These are phyloP conservation scores for Pleomassaria siparia DNA, from an alignment of 2,329 filamentous ascomycete genomes.

Conservation along the genomic window DNA sequence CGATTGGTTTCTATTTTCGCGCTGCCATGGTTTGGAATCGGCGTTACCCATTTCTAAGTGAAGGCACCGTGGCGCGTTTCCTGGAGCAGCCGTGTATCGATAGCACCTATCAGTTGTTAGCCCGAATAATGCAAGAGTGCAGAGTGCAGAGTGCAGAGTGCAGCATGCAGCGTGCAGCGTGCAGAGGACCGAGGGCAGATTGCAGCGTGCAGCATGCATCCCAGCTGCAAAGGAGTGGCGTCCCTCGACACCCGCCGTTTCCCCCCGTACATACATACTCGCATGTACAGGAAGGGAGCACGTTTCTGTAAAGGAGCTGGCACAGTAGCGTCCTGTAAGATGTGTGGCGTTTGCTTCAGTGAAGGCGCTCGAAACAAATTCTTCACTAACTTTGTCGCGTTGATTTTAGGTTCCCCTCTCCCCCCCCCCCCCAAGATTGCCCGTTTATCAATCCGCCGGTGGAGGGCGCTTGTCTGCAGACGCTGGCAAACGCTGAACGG, in stretches of 20 bases:
- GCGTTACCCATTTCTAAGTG: too few relatives aligned
- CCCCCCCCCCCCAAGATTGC: too few relatives aligned
- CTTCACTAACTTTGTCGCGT: neutral
- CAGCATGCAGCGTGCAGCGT: too few relatives aligned
- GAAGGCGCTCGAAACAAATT: neutral
- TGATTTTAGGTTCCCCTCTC: neutral
- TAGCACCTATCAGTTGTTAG: conserved; percentile 13
- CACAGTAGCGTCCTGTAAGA: neutral
- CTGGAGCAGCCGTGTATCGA: conserved; percentile 18
- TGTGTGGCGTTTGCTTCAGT: conserved; percentile 7
- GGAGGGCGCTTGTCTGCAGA: neutral
- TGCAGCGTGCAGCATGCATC: neutral
- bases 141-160: too few relatives aligned
- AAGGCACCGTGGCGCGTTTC: conserved; percentile 7
- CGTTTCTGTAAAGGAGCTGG: conserved; percentile 13
- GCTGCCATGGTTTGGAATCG: neutral
- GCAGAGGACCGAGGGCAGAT: too few relatives aligned
- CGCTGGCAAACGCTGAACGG: conserved; percentile 8
- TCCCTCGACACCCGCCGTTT: conserved; percentile 2
- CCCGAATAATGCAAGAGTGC: neutral
- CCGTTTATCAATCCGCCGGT: too few relatives aligned
- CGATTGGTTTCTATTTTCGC: neutral
- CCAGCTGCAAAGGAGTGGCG: neutral
- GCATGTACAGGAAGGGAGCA: conserved; percentile 13
- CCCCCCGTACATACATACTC: too few relatives aligned